Evolutionary conservation across 78 protist species (phyloP).

Genomic region (Dictyostelium brefeldianum): DNA sequence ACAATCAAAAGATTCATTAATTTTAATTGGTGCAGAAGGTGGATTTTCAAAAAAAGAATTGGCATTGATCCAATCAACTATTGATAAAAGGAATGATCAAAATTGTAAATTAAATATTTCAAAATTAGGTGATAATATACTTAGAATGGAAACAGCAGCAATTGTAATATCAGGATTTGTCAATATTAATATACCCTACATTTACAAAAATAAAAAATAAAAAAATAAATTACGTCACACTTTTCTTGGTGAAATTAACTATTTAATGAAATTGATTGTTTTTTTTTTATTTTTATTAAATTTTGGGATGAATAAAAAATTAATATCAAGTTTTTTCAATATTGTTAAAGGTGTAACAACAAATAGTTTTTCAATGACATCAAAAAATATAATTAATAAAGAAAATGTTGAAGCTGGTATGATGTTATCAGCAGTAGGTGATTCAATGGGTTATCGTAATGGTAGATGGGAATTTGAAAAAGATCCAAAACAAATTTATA

Average conservation of each 20-base stretch:
- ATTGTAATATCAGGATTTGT: constrained; percentile 17
- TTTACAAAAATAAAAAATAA: no score
- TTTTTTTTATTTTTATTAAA: no score
- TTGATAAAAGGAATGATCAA: background rate
- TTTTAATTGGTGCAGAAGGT: constrained; percentile 60
- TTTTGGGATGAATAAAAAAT: no score
- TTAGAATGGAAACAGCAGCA: constrained; percentile 52
- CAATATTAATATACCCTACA: no score
- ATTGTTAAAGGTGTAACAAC: no score
- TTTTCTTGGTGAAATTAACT: no score
- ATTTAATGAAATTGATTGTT: no score
- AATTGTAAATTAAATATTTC: background rate
- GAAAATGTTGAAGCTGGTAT: constrained; percentile 19
- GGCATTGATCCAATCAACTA: background rate
- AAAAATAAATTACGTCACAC: no score
- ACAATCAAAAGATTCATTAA: constrained; percentile 4
- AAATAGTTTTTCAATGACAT: no score
- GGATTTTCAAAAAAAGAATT: constrained; percentile 51
- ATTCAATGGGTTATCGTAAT: constrained; percentile 39
- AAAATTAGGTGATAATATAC: constrained; percentile 1
- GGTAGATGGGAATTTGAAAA: constrained; percentile 80
- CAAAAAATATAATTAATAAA: background rate
- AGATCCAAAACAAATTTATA: background rate
- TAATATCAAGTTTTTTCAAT: no score
- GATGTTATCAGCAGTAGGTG: constrained; percentile 79